Evolutionary conservation across 257 asterid genomes (phyloP).

Genomic region (Petrea volubilis): DNA sequence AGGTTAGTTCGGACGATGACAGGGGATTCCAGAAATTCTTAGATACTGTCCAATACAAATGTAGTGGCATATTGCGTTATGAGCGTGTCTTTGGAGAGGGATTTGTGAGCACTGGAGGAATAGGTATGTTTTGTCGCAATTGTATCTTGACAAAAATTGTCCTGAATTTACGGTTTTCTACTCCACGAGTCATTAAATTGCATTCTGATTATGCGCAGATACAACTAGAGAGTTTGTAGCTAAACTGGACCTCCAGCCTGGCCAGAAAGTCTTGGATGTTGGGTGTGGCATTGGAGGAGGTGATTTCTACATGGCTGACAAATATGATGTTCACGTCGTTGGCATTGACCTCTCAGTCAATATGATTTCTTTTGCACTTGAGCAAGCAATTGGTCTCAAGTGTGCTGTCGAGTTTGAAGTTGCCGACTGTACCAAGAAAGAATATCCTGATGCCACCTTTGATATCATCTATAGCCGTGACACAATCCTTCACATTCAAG

Average conservation of each 20-base stretch:
- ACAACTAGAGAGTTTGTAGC: constrained; percentile 90
- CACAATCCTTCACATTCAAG: constrained; percentile 94
- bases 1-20: constrained; percentile 75
- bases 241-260: constrained; percentile 78
- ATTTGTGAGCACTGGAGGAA: constrained; percentile 97
- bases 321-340: constrained; percentile 83
- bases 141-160: not conserved
- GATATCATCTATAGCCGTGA: constrained; percentile 96
- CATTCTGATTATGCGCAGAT: constrained; percentile 52
- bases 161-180: not conserved
- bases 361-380: constrained; percentile 96
- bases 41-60: constrained; percentile 90
- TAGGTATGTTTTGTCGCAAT: constrained; percentile 49
- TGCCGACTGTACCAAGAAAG: constrained; percentile 93
- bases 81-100: constrained; percentile 96
- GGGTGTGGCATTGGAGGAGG: constrained; percentile 99
- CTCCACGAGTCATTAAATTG: not conserved
- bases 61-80: constrained; percentile 83
- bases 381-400: constrained; percentile 83
- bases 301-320: constrained; percentile 92
- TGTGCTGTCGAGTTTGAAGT: constrained; percentile 98
- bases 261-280: constrained; percentile 92
- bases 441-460: constrained; percentile 71
- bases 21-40: constrained; percentile 84
- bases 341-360: constrained; percentile 92